Percentiles rank a stretch among this genome's conserved stretches.
phyloP scores from a whole-genome alignment of 768 basidiomycete genomes.

The Psilocybe azurescens region DNA sequence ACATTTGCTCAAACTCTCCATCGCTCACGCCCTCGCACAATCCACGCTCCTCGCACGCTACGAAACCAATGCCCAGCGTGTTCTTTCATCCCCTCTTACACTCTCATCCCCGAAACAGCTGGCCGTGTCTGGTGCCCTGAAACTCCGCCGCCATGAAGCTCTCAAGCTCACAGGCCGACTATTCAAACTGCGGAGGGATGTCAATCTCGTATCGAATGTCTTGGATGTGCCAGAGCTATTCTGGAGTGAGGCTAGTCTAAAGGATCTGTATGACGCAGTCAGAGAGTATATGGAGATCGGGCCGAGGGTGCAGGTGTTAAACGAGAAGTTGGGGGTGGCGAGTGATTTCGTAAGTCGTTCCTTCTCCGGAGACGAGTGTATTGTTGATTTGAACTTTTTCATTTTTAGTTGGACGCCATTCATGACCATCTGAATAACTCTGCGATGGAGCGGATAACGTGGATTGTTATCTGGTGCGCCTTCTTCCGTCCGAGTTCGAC shows the following conservation, averaged over 20 bases:
- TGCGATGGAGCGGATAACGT: constrained; percentile 90
- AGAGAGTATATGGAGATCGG: constrained; percentile 95
- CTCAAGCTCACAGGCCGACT: constrained; percentile 84
- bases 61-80: constrained; percentile 77
- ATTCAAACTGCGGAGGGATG: constrained; percentile 87
- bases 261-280: constrained; percentile 89
- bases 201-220: constrained; percentile 92
- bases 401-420: constrained; percentile 83
- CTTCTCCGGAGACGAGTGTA: not conserved
- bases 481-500: constrained; percentile 23
- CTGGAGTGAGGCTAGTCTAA: constrained; percentile 92
- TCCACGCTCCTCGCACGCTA: constrained; percentile 91
- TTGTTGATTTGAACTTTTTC: constrained; percentile 3
- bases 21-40: constrained; percentile 93
- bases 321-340: constrained; percentile 86
- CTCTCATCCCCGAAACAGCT: constrained; percentile 88
- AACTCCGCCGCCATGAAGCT: constrained; percentile 80
- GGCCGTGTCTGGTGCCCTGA: constrained; percentile 76
- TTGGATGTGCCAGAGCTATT: constrained; percentile 94
- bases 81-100: constrained; percentile 78
- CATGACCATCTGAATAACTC: constrained; percentile 92
- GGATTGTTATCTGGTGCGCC: constrained; percentile 52
- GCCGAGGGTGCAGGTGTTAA: constrained; percentile 80
- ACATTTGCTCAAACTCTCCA: constrained; percentile 89
- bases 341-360: constrained; percentile 78